Evolutionary conservation across 441 rosid species (phyloP), one percentile per base, ranked within the genome.

Genomic region (Jatropha multifida): DNA sequence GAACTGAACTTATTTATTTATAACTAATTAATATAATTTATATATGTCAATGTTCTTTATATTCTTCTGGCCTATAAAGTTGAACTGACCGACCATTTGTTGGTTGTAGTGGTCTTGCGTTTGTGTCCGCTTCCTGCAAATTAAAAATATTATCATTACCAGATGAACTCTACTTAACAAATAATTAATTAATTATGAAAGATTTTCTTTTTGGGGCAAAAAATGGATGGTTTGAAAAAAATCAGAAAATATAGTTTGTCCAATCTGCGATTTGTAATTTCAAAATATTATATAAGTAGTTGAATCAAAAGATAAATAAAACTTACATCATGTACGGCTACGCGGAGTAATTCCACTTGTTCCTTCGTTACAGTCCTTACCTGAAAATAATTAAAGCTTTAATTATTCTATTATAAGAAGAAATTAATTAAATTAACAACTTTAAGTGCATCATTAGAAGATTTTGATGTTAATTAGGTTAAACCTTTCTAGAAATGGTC

Each of bases 321-420:
- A 85, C 91, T 85, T 62, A 91, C 94, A 73, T 90, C 95, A 26
- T 86, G 94, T n/a, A 89, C 94, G 26, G 96, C 92, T 8, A 86
- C 96, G 0, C 94, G 97, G 65, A 93, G 94, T 61, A 86, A 71
- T 52, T 69, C 76, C 52, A 89, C 78, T 86, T 93, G 97, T 68
- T 81, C 78, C 9, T 81, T 84, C 40, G 86, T 64, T 5, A 85
- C 94, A 9, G 94, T 91, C 63, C 86, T 83, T 55, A 90, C 83
- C 97, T 90, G 81, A 68, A n/a, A 49, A 52, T 41, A 15, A 7
- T 23, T 67, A 23, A 64, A 4, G 44, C 2, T 14, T 13, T 63
- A 13, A 4, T 2, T 49, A 23, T 59, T 10, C 1, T 54, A 5
- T 42, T 42, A 42, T 2, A 42, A 42, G 6, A 42, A 10, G 3